Base-by-base conservation (phyloP, 2,329 filamentous ascomycete species). In the Stemphylium lycopersici region DNA sequence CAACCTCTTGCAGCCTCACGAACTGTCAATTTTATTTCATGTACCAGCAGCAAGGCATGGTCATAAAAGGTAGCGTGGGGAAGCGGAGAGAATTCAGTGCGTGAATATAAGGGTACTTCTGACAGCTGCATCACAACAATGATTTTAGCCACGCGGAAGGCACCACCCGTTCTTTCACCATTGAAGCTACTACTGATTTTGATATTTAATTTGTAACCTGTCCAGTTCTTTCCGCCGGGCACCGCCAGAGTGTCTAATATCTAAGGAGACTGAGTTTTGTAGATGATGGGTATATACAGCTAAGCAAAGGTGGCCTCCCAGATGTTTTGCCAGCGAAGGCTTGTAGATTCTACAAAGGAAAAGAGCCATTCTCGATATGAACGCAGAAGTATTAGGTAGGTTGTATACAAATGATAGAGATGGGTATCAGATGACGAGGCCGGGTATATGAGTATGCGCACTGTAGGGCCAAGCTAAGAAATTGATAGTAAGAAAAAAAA, bases 401-500 rank as follows among this genome's bases (percentile, higher is more conserved):
- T 12, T 20, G 31, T 48, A 40, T 41, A 48, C 39, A 43, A 37
- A 37, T 31, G 29, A 16, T 50, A 42, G 39, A 42, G 32, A 43
- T 37, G 47, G 47, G 47, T 50, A 50, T 50, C 47, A 50, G 43
- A 24, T 41, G 47, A 43, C 47, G 22, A 58, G 46, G 50, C 58
- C 50, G 56, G 59, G 59, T 62, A 62, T 62, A 59, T 59, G 56
- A 49, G 46, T 58, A 62, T 59, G 52, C 45, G 45, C 45, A 48
- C 57, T 22, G 55, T 42, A 39, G 45, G 46, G 54, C 54, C 54
- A 50, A 53, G 54, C 37, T 47, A 20, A 40, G 26, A 32, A 48
- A 48, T 8, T 16, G 36, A 38, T 16, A 38, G 3, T 37, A 4
- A 20, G 6, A 6, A 11, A 26, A 43, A 33, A 29, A 44, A 43